phyloP scores from a whole-genome alignment of 2,329 filamentous ascomycete species.

The Pseudocercospora fuligena region DNA sequence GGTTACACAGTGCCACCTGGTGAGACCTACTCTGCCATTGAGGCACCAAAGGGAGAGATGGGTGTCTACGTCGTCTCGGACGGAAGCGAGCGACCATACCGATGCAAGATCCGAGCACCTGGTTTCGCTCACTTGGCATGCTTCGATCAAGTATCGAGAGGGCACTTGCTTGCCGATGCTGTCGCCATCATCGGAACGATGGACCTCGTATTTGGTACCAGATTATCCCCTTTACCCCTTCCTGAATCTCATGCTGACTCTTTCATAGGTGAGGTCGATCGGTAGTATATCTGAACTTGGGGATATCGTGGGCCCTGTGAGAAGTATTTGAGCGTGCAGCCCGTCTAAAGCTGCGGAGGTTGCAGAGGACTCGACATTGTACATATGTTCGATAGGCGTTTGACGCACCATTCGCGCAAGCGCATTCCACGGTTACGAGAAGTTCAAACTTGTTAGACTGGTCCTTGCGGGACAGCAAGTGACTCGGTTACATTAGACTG shows the following conservation, averaged over 20 bases:
- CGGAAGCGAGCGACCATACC: conserved; percentile 92
- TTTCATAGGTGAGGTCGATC: conserved; percentile 11
- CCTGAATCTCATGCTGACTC: background rate
- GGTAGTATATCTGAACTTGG: no score
- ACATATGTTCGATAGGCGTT: no score
- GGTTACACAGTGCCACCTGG: conserved; percentile 95
- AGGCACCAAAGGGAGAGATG: conserved; percentile 99
- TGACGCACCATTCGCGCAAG: no score
- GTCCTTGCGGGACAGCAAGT: no score
- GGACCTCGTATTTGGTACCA: conserved; percentile 81
- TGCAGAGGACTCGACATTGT: no score
- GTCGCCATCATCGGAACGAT: conserved; percentile 83
- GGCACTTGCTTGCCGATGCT: conserved; percentile 92
- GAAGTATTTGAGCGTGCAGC: no score
- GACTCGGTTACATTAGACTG: no score
- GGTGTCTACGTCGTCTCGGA: conserved; percentile 95
- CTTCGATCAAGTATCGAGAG: conserved; percentile 91
- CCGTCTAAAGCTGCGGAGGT: no score
- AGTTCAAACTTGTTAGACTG: no score
- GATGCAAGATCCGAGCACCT: conserved; percentile 95
- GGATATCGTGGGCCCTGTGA: no score
- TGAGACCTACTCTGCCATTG: conserved; percentile 96
- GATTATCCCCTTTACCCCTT: background rate
- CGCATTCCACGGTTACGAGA: no score
- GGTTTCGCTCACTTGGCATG: conserved; percentile 94